Evolutionary conservation across 345 rosid species (phyloP).

Genomic region (Gossypium ekmanianum): DNA sequence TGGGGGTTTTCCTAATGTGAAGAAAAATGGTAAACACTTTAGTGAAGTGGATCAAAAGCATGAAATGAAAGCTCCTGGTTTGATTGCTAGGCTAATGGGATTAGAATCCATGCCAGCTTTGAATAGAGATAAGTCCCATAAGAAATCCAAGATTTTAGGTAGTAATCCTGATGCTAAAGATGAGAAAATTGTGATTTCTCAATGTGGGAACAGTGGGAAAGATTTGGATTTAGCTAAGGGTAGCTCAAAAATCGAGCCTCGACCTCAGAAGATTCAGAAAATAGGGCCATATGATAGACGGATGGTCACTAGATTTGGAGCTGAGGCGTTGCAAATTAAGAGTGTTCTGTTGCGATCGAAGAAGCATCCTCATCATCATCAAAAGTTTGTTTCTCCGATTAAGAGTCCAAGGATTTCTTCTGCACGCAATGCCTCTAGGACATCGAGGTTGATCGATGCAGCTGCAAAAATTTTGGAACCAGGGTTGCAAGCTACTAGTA

Average conservation of each 20-base stretch:
- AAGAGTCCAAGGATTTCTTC: slow-evolving; percentile 64
- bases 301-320: slow-evolving; percentile 63
- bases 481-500: slow-evolving; percentile 62
- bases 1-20: slow-evolving; percentile 57
- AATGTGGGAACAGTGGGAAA: slow-evolving; percentile 24
- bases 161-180: slow-evolving; percentile 30
- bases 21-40: slow-evolving; percentile 34
- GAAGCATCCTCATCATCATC: slow-evolving; percentile 46
- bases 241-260: slow-evolving; percentile 38
- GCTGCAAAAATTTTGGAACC: slow-evolving; percentile 90
- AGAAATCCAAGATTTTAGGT: slow-evolving; percentile 34
- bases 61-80: slow-evolving; percentile 67
- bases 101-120: slow-evolving; percentile 77
- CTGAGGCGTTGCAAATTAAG: slow-evolving; percentile 80
- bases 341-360: slow-evolving; percentile 57
- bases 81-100: slow-evolving; percentile 97
- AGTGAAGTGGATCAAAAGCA: slow-evolving; percentile 37
- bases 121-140: slow-evolving; percentile 46
- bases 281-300: slow-evolving; percentile 48
- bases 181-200: slow-evolving; percentile 19
- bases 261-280: slow-evolving; percentile 92
- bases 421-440: slow-evolving; percentile 43
- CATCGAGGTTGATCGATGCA: slow-evolving; percentile 72
- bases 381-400: slow-evolving; percentile 57
- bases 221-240: slow-evolving; percentile 34